phyloP scores from a whole-genome alignment of 2,329 filamentous ascomycete genomes.

The Colletotrichum sansevieriae region DNA sequence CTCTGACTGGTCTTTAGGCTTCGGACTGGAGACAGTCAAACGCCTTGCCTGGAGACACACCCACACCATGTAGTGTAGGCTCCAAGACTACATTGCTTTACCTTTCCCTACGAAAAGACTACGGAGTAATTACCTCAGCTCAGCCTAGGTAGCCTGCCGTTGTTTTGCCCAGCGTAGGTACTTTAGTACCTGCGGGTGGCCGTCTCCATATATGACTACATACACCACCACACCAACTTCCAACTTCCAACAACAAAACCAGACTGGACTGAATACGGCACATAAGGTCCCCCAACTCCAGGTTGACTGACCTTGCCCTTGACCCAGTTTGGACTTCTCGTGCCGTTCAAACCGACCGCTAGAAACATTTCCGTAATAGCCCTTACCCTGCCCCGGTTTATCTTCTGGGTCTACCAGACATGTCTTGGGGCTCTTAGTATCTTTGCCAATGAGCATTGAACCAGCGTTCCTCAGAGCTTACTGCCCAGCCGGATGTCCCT shows the following conservation, averaged over 20 bases:
- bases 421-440: conserved; percentile 35
- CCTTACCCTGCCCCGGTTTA: conserved; percentile 36
- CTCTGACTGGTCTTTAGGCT: conserved; percentile 22
- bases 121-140: not conserved
- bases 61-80: not conserved
- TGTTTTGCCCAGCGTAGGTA: not conserved
- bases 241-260: conserved; percentile 16
- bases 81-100: not conserved
- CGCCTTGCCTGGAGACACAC: conserved; percentile 26
- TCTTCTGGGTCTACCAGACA: conserved; percentile 39
- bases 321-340: conserved; percentile 18
- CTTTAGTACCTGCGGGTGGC: not conserved
- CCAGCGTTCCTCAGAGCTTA: conserved; percentile 31
- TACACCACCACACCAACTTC: conserved; percentile 25
- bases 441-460: conserved; percentile 24
- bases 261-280: conserved; percentile 24
- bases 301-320: conserved; percentile 30
- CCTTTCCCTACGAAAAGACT: conserved; percentile 4
- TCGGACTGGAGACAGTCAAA: conserved; percentile 12
- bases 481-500: conserved; percentile 38
- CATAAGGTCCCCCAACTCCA: conserved; percentile 35
- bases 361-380: conserved; percentile 36
- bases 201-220: conserved; percentile 15
- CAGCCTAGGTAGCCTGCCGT: not conserved
- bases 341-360: conserved; percentile 35